These are phyloP conservation scores for Salvia splendens DNA, from an alignment of 257 asterid species.

Conservation along the genomic window DNA sequence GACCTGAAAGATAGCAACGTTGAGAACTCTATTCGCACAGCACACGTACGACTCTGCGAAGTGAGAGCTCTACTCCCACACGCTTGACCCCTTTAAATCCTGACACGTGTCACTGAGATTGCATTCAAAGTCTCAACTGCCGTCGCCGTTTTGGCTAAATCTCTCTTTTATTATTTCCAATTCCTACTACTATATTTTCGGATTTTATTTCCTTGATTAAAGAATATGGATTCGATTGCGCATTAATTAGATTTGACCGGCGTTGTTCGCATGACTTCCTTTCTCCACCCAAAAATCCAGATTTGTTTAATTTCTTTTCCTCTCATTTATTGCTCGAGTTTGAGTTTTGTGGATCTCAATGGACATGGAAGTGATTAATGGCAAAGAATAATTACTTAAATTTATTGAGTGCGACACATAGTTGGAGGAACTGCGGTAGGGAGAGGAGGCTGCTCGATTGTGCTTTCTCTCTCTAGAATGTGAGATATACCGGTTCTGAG, in stretches of 20 bases:
- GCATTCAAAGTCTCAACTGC: slow-evolving; percentile 31
- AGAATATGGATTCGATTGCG: slow-evolving; percentile 2
- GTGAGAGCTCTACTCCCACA: slow-evolving; percentile 18
- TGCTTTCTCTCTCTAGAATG: slow-evolving; percentile 32
- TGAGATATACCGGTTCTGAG: background rate
- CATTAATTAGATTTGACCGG: slow-evolving; percentile 29
- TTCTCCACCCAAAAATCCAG: slow-evolving; percentile 28
- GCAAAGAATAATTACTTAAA: slow-evolving; percentile 1
- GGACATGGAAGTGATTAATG: slow-evolving; percentile 21
- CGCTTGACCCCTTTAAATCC: background rate
- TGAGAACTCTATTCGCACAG: background rate
- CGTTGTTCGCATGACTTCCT: slow-evolving; percentile 18
- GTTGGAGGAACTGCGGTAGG: slow-evolving; percentile 10
- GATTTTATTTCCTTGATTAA: background rate
- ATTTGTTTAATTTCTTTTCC: background rate
- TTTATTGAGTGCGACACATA: background rate
- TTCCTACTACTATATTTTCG: background rate
- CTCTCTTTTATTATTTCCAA: no score
- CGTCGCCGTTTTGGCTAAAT: slow-evolving; percentile 33
- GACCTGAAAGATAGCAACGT: no score
- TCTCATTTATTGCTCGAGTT: background rate
- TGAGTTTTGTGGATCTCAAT: slow-evolving; percentile 33
- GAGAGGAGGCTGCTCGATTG: slow-evolving; percentile 28
- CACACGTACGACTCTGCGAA: slow-evolving; percentile 21
- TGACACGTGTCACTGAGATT: slow-evolving; percentile 28